Conservation (phyloP, 2,329 filamentous ascomycete genomes). For the Pleoardoris graminearum region DNA sequence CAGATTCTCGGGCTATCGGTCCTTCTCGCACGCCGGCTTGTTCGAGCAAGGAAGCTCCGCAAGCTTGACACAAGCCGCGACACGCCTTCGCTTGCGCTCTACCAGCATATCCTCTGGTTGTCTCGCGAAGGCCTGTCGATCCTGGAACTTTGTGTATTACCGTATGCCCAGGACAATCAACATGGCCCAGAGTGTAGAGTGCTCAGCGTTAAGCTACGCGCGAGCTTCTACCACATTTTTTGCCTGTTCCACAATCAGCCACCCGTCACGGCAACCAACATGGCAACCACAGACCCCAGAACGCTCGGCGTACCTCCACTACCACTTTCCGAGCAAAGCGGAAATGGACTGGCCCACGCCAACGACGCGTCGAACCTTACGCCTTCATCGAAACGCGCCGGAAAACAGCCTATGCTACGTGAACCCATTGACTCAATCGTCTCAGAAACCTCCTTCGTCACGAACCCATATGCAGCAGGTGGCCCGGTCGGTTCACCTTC, state of each 20-base stretch:
- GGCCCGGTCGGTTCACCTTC: slow-evolving; percentile 49
- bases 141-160: slow-evolving; percentile 82
- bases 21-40: slow-evolving; percentile 80
- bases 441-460: slow-evolving; percentile 56
- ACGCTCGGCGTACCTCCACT: slow-evolving; percentile 28
- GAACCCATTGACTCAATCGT: slow-evolving; percentile 54
- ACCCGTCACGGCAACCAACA: slow-evolving; percentile 56
- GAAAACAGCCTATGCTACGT: slow-evolving; percentile 48
- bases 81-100: slow-evolving; percentile 78
- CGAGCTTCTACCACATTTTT: slow-evolving; percentile 95
- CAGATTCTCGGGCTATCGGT: slow-evolving; percentile 90
- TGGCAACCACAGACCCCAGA: slow-evolving; percentile 37
- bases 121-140: slow-evolving; percentile 88
- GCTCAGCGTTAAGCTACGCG: slow-evolving; percentile 85
- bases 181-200: slow-evolving; percentile 80
- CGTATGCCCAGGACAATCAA: slow-evolving; percentile 70
- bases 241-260: slow-evolving; percentile 95
- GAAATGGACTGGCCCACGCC: slow-evolving; percentile 32
- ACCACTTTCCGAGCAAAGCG: slow-evolving; percentile 26
- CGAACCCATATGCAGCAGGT: slow-evolving; percentile 51
- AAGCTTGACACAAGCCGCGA: slow-evolving; percentile 78
- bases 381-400: slow-evolving; percentile 37
- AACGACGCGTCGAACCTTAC: slow-evolving; percentile 30
- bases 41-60: slow-evolving; percentile 80
- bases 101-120: slow-evolving; percentile 93